Evolutionary conservation across 306 rosid species (phyloP), one percentile per base, ranked within the genome.

Genomic region (Medicago arabica): DNA sequence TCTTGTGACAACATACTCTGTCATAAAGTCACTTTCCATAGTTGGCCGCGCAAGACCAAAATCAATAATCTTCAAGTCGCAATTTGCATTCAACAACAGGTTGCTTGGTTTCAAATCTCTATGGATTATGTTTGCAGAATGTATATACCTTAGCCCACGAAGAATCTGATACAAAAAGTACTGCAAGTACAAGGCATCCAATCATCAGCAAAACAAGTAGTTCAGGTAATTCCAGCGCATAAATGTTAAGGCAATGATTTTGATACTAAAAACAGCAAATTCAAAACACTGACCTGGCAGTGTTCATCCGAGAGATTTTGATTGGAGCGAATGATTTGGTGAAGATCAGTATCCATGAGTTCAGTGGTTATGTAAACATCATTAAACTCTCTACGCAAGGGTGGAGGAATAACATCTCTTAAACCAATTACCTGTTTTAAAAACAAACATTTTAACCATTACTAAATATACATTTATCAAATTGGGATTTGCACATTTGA

Each of bases 331-430:
- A 92, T 94, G 82, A 95, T 95, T 75, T 95, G 97, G 71, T 95
- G 97, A 83, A 94, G 96, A 86, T 94, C 98, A 4, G 98, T 94
- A 72, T 94, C 98, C 98, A 94, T 94, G 76, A 95, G 96, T 81
- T 95, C 99, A 0, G 41, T 64, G 36, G 89, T 86, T 61, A 86
- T 84, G 85, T 95, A 95, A 25, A 95, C 99, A 85, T 95, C 99
- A 6, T 77, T 86, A 75, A 95, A 95, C 74, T 95, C 97, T 76
- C 97, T 89, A 75, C 97, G 87, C 64, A 90, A 34, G 9, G 99
- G 97, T 59, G 99, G 99, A 67, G 99, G 97, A 80, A 95, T 81
- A 77, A 95, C 91, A 84, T 95, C 99, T 76, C 89, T 89, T 71
- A 95, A 54, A 76, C 69, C 97, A 71, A 78, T n/a, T n/a, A 95